phyloP scores from a whole-genome alignment of 1,284 basidiomycete species.

The Heterobasidion annosum region DNA sequence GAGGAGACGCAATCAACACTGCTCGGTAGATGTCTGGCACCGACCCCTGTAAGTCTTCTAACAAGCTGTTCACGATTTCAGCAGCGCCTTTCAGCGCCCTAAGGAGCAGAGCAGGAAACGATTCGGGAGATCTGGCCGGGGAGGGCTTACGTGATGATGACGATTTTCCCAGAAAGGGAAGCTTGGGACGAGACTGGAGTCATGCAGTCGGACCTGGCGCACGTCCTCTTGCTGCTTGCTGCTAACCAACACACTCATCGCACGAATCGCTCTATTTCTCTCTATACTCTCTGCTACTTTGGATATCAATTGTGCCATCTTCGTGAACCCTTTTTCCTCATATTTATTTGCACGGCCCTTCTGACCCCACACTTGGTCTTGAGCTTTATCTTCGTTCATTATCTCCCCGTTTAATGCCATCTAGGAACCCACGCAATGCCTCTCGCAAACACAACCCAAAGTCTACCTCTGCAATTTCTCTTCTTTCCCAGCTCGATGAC shows the following conservation, averaged over 20 bases:
- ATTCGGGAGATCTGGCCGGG: too few species aligned
- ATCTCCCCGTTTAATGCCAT: constrained; percentile 11
- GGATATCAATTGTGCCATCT: not conserved
- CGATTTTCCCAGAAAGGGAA: not conserved
- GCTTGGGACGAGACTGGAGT: not conserved
- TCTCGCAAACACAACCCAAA: constrained; percentile 4
- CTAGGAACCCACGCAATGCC: constrained; percentile 7
- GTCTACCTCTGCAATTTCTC: constrained; percentile 4
- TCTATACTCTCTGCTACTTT: not conserved
- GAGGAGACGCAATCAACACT: too few species aligned
- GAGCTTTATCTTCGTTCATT: not conserved
- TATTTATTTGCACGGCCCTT: not conserved
- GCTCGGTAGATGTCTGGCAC: too few species aligned
- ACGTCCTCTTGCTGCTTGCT: not conserved
- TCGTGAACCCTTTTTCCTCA: not conserved
- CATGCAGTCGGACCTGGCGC: not conserved
- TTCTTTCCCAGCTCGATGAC: constrained; percentile 8
- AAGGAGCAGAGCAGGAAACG: too few species aligned
- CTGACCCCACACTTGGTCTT: not conserved
- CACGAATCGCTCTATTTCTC: not conserved
- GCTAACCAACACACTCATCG: not conserved
- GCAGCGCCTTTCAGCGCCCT: too few species aligned
- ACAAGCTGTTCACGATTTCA: too few species aligned
- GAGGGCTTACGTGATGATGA: too few species aligned
- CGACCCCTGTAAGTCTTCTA: too few species aligned